A percentile compares a stretch with the other conserved stretches of the same genome.
Evolutionary conservation across 2,329 filamentous ascomycete species (phyloP).

Genomic region (Capronia coronata): DNA sequence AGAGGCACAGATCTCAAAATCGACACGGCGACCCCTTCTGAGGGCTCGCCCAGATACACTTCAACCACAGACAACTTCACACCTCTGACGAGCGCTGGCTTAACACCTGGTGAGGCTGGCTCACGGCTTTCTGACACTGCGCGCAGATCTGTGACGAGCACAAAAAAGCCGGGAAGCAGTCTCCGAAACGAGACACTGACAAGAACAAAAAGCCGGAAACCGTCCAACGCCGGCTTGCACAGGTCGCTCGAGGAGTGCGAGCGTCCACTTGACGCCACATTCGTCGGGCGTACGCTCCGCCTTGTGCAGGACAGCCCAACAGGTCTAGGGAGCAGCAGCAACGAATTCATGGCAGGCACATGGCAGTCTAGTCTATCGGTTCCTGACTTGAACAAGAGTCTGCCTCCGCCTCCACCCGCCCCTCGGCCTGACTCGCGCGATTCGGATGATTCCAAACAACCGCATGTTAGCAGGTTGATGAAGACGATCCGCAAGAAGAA

Average conservation of each 20-base stretch:
- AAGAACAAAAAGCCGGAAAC: conserved; percentile 11
- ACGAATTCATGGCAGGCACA: conserved; percentile 14
- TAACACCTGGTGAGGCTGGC: conserved; percentile 25
- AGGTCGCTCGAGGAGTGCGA: conserved; percentile 12
- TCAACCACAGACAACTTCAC: conserved; percentile 24
- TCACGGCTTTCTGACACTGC: conserved; percentile 26
- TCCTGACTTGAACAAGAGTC: conserved; percentile 22
- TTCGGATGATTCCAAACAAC: conserved; percentile 18
- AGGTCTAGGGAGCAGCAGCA: conserved; percentile 9
- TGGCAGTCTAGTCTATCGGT: conserved; percentile 11
- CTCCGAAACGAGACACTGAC: conserved; percentile 19
- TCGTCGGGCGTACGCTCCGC: conserved; percentile 16
- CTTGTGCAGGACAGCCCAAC: conserved; percentile 13
- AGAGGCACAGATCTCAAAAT: conserved; percentile 11
- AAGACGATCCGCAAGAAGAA: conserved; percentile 25
- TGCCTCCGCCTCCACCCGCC: conserved; percentile 20
- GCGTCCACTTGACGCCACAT: conserved; percentile 14
- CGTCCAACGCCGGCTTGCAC: conserved; percentile 12
- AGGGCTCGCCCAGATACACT: conserved; percentile 22
- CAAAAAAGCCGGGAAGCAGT: conserved; percentile 20
- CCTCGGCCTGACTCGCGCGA: background rate
- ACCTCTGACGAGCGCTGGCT: conserved; percentile 27
- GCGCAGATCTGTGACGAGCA: conserved; percentile 17
- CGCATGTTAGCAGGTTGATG: conserved; percentile 20
- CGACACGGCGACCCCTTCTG: conserved; percentile 24